These are phyloP conservation scores for Aspergillus amoenus DNA, from an alignment of 2,329 filamentous ascomycete species.

Conservation along the genomic window DNA sequence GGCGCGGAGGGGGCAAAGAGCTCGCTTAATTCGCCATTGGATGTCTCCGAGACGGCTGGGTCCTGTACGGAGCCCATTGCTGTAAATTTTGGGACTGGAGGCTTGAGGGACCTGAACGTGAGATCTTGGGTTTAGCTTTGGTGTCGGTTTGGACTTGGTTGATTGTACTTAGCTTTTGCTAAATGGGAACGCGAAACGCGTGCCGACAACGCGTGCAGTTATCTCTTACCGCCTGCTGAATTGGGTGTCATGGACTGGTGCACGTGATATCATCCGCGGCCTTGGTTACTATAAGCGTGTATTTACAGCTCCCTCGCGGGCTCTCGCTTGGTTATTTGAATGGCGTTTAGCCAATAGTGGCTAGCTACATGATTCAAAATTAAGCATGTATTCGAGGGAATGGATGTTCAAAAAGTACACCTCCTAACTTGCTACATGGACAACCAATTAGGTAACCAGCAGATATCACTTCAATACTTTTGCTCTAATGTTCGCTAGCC, in stretches of 20 bases:
- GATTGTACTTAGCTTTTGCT: not conserved
- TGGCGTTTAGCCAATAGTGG: no score
- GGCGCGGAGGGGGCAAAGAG: conserved; percentile 58
- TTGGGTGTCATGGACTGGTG: no score
- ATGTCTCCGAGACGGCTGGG: conserved; percentile 50
- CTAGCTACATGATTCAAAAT: no score
- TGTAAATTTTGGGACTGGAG: not conserved
- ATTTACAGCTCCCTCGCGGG: no score
- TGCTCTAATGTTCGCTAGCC: conserved; percentile 11
- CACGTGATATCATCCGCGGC: not conserved
- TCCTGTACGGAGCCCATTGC: conserved; percentile 6
- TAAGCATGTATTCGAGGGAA: no score
- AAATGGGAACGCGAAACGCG: not conserved
- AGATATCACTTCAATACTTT: conserved; percentile 1
- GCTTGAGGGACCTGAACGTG: no score
- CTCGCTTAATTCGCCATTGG: conserved; percentile 54
- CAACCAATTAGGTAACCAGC: not conserved
- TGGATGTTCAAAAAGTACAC: no score
- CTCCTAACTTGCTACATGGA: no score
- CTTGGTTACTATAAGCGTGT: no score
- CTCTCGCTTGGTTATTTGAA: no score
- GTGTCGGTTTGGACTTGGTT: not conserved
- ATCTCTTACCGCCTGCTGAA: not conserved
- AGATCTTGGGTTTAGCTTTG: no score
- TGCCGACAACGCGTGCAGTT: not conserved